phyloP scores from a whole-genome alignment of 192 early-diverging fungal genomes.

The Coemansia aciculifera region DNA sequence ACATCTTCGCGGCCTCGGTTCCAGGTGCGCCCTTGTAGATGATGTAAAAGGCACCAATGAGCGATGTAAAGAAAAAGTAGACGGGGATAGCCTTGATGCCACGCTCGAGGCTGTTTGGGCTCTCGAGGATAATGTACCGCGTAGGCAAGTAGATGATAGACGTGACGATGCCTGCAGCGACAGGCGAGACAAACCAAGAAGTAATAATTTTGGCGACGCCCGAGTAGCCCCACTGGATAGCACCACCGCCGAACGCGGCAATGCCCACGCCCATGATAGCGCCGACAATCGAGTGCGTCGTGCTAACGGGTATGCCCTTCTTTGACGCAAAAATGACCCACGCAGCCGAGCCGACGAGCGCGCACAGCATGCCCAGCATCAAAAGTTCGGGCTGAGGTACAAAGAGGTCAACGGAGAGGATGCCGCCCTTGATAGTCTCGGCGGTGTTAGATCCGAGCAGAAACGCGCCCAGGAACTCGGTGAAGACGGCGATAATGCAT shows the following conservation, averaged over 20 bases:
- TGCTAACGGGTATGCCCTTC: constrained; percentile 70
- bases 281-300: constrained; percentile 84
- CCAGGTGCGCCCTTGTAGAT: constrained; percentile 70
- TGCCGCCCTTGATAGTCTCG: constrained; percentile 79
- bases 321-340: constrained; percentile 75
- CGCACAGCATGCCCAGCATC: constrained; percentile 84
- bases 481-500: constrained; percentile 75
- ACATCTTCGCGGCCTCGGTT: constrained; percentile 39
- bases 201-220: constrained; percentile 64
- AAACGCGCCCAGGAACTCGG: constrained; percentile 79
- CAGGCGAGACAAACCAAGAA: constrained; percentile 77
- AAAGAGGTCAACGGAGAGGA: constrained; percentile 64
- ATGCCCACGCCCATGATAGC: constrained; percentile 75
- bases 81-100: constrained; percentile 68
- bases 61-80: constrained; percentile 69
- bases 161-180: constrained; percentile 65
- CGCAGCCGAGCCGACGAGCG: constrained; percentile 69
- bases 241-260: constrained; percentile 62
- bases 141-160: constrained; percentile 67
- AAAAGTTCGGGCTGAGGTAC: constrained; percentile 65
- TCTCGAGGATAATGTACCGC: constrained; percentile 62
- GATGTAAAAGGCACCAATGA: constrained; percentile 68
- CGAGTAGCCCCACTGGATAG: constrained; percentile 64
- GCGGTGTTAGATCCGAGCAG: constrained; percentile 69
- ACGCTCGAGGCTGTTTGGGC: constrained; percentile 64